Evolutionary conservation across 108 stramenopile genomes (phyloP).

Genomic region (Thalassiosira profunda): DNA sequence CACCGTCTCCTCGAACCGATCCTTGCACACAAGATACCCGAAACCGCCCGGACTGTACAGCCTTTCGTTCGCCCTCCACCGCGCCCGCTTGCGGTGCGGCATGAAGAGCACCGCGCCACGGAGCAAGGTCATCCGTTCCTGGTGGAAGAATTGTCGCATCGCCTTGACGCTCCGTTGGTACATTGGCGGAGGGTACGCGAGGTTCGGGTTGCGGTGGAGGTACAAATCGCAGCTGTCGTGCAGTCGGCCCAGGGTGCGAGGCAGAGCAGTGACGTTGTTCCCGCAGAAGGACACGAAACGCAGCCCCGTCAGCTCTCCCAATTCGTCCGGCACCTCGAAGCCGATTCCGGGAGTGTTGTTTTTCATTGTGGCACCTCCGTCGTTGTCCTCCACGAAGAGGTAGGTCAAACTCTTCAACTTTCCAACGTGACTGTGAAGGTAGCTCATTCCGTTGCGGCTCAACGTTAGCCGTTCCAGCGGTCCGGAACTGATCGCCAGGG

Average conservation of each 20-base stretch:
- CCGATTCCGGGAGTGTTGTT: neutral
- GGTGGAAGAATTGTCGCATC: slow-evolving; percentile 38
- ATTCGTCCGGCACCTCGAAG: slow-evolving; percentile 31
- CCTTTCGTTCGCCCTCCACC: slow-evolving; percentile 35
- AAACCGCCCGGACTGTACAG: slow-evolving; percentile 38
- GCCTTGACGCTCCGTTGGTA: slow-evolving; percentile 17
- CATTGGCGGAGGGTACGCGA: slow-evolving; percentile 25
- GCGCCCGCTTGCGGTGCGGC: slow-evolving; percentile 34
- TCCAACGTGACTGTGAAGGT: slow-evolving; percentile 30
- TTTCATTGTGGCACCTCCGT: neutral
- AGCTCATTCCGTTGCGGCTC: slow-evolving; percentile 35
- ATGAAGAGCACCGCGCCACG: slow-evolving; percentile 20
- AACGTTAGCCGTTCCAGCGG: slow-evolving; percentile 43
- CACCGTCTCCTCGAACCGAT: slow-evolving; percentile 40
- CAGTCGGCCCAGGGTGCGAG: slow-evolving; percentile 30
- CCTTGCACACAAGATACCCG: slow-evolving; percentile 32
- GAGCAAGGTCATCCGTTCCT: slow-evolving; percentile 31
- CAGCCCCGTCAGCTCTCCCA: slow-evolving; percentile 26
- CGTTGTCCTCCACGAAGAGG: slow-evolving; percentile 45
- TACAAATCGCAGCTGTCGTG: slow-evolving; percentile 26
- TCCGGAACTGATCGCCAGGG: slow-evolving; percentile 27
- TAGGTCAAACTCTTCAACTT: slow-evolving; percentile 34
- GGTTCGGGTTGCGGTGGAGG: slow-evolving; percentile 33
- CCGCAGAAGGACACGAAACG: slow-evolving; percentile 31
- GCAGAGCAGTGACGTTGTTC: slow-evolving; percentile 32